A percentile compares a stretch with the other conserved stretches of the same genome.
These are phyloP conservation scores for Candida awuae DNA, from an alignment of 805 yeast species.

Conservation along the genomic window DNA sequence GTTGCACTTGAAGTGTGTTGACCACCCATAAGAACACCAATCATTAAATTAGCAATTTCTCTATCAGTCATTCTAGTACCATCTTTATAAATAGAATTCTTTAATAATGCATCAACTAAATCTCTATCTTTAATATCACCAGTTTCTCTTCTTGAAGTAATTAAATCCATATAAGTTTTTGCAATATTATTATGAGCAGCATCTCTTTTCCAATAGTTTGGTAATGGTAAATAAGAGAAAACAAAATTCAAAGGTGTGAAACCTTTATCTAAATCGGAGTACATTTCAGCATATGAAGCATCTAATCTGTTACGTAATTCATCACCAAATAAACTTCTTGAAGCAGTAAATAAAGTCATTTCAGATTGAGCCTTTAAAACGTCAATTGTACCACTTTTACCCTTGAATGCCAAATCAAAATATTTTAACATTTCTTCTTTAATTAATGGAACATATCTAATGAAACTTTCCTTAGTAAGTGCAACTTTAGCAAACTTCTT, in stretches of 20 bases:
- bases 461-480: constrained; percentile 76
- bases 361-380: constrained; percentile 87
- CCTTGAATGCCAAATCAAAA: constrained; percentile 44
- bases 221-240: constrained; percentile 86
- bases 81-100: constrained; percentile 78
- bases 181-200: constrained; percentile 79
- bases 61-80: constrained; percentile 92
- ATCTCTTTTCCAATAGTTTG: constrained; percentile 72
- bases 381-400: constrained; percentile 42
- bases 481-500: constrained; percentile 93
- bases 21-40: constrained; percentile 98
- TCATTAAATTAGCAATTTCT: constrained; percentile 86
- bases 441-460: constrained; percentile 80
- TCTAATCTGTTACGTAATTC: constrained; percentile 82
- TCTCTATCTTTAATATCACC: constrained; percentile 74
- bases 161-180: constrained; percentile 70
- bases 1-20: constrained; percentile 98
- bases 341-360: constrained; percentile 92
- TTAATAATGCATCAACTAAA: constrained; percentile 80
- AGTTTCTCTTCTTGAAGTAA: constrained; percentile 64
- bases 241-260: constrained; percentile 94
- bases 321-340: constrained; percentile 83
- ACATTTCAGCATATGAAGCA: constrained; percentile 74
- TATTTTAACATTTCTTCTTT: constrained; percentile 67
- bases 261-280: constrained; percentile 90